A percentile compares a stretch with the other conserved stretches of the same genome.
These are phyloP conservation scores for Phaeotremella fagi DNA, from an alignment of 768 basidiomycete species.

Conservation along the genomic window DNA sequence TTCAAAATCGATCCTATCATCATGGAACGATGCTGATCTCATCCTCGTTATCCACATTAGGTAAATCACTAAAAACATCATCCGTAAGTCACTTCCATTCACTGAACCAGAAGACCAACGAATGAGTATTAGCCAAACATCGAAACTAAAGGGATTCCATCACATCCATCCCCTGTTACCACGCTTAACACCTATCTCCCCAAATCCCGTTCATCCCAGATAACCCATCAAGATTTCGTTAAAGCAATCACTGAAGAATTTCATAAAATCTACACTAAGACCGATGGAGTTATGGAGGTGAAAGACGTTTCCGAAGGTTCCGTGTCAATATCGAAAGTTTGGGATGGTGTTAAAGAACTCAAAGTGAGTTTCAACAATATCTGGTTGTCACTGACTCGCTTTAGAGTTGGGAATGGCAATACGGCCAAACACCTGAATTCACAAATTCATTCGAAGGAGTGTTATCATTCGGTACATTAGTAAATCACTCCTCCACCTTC, in stretches of 20 bases:
- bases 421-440: conserved; percentile 91
- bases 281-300: conserved; percentile 19
- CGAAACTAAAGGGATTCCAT: conserved; percentile 77
- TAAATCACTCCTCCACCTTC: conserved; percentile 36
- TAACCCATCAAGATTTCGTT: conserved; percentile 68
- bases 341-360: conserved; percentile 67
- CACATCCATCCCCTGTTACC: conserved; percentile 85
- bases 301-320: conserved; percentile 53
- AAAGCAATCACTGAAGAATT: conserved; percentile 67
- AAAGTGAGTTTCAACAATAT: conserved; percentile 52
- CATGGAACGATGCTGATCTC: conserved; percentile 98
- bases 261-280: conserved; percentile 37
- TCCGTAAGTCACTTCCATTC: conserved; percentile 27
- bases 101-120: no score
- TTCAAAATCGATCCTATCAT: conserved; percentile 84
- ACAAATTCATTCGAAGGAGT: conserved; percentile 55
- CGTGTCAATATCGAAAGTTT: conserved; percentile 56
- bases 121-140: conserved; percentile 69
- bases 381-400: neutral
- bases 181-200: conserved; percentile 56
- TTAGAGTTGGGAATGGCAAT: conserved; percentile 89
- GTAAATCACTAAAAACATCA: conserved; percentile 57
- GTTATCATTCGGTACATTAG: conserved; percentile 52
- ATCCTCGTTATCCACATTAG: conserved; percentile 66
- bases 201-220: conserved; percentile 51